phyloP scores from a whole-genome alignment of 495 filamentous ascomycete species.

The Barbatosphaeria neglecta region DNA sequence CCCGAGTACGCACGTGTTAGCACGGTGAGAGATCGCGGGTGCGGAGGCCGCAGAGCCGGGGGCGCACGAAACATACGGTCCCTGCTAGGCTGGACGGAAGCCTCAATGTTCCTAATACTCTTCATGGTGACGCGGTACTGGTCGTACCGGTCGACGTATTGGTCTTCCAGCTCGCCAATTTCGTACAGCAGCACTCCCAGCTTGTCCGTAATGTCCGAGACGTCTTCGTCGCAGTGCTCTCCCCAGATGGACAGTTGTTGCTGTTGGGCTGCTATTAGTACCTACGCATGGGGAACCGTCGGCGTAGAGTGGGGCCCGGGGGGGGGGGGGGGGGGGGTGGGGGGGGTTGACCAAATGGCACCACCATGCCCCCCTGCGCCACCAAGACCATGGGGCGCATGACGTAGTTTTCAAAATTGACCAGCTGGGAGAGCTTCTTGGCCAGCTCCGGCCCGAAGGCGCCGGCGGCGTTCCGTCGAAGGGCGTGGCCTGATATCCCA shows the following conservation, averaged over 20 bases:
- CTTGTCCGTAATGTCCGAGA: constrained; percentile 98
- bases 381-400: constrained; percentile 98
- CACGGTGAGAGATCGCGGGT: neutral
- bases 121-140: constrained; percentile 99
- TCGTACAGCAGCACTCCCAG: constrained; percentile 96
- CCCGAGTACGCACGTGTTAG: constrained; percentile 1
- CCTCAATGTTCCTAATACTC: constrained; percentile 97
- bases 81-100: constrained; percentile 92
- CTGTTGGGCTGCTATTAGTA: constrained; percentile 39
- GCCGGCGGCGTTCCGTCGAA: constrained; percentile 81
- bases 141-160: constrained; percentile 96
- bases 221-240: constrained; percentile 91
- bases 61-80: constrained; percentile 75
- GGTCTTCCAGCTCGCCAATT: constrained; percentile 94
- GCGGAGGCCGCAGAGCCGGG: too few species aligned
- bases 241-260: constrained; percentile 99
- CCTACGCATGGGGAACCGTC: too few species aligned
- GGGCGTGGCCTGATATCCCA: constrained; percentile 64
- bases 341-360: constrained; percentile 68
- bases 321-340: too few species aligned
- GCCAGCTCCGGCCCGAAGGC: constrained; percentile 93
- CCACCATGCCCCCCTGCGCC: constrained; percentile 91
- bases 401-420: constrained; percentile 99
- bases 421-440: constrained; percentile 92
- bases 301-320: too few species aligned